Evolutionary conservation across 2,329 filamentous ascomycete genomes (phyloP), one percentile per base, ranked within the genome.

Genomic region (Colletotrichum tofieldiae): DNA sequence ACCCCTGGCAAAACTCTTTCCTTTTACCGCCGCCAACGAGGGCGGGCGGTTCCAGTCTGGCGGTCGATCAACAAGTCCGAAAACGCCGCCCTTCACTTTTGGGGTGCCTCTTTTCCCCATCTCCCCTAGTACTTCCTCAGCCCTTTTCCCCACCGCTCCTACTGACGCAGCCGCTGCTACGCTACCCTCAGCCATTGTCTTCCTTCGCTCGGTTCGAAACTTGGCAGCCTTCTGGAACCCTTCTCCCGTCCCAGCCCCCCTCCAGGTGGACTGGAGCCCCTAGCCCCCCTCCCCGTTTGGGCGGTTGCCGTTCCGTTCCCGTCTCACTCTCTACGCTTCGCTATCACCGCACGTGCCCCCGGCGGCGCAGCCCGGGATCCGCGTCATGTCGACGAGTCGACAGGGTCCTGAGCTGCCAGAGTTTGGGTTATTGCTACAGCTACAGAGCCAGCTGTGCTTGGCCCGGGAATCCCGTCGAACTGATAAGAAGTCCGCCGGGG

Each of bases 361-460:
- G 7, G 49, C 35, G 23, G 29, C 61, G 29, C 35, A 56, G 12
- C 45, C 23, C 37, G 49, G 67, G 18, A 61, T 61, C 55, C 49
- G 67, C 47, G 63, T 67, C 63, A 43, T 67, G 63, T 67, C 23
- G 14, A 14, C n/a, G n/a, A 39, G 32, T 39, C 37, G 62, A 66
- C 55, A 71, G 67, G 67, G 55, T 66, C 47, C 54, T n/a, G 29
- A 71, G 67, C 67, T 71, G 67, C 67, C 52, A 66, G 35, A 49
- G 18, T 47, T 32, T 56, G 32, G 5, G 20, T 65, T 49, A 32
- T 59, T 65, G 45, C 54, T 55, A 18, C 45, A 41, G 43, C 29
- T 43, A 37, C 35, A 66, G 23, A 47, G 26, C 37, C 52, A 51
- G 32, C 52, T 56, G 23, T 58, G 20, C 52, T 51, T 54, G 45